A percentile compares a stretch with the other conserved stretches of the same genome.
phyloP scores from a whole-genome alignment of 1,284 basidiomycete genomes.

The Pisolithus thermaeus region DNA sequence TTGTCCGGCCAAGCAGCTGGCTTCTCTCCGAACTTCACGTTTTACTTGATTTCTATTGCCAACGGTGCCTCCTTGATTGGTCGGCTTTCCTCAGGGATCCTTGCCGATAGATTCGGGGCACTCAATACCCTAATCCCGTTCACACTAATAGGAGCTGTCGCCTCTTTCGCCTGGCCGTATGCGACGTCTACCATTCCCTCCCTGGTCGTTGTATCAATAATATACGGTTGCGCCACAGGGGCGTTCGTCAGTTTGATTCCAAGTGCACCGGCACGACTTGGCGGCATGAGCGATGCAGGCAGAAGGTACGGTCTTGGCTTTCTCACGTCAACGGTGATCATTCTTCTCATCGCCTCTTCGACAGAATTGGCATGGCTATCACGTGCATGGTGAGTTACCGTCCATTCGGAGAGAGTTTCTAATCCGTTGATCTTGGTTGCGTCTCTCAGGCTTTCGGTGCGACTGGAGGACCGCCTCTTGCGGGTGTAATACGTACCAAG shows the following conservation, averaged over 20 bases:
- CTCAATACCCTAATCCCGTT: conserved; percentile 37
- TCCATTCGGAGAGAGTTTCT: background rate
- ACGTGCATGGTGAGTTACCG: conserved; percentile 2
- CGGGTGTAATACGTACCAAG: conserved; percentile 33
- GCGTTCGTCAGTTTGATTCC: conserved; percentile 31
- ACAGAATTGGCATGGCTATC: conserved; percentile 7
- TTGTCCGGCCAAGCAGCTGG: conserved; percentile 31
- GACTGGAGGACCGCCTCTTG: conserved; percentile 39
- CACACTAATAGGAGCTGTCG: conserved; percentile 30
- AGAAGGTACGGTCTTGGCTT: conserved; percentile 33
- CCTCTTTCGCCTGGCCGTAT: conserved; percentile 40
- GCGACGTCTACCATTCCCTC: conserved; percentile 23
- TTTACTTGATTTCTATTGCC: conserved; percentile 39
- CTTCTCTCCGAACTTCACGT: conserved; percentile 29
- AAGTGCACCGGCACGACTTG: conserved; percentile 34
- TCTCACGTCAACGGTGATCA: conserved; percentile 19
- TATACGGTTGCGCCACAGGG: conserved; percentile 38
- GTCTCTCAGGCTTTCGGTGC: conserved; percentile 30
- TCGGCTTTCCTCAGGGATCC: conserved; percentile 31
- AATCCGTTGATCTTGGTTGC: background rate
- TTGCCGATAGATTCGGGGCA: conserved; percentile 32
- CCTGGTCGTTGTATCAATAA: conserved; percentile 30
- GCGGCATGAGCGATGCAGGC: conserved; percentile 34
- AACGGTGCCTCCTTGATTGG: conserved; percentile 37
- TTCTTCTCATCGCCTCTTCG: background rate